These are phyloP conservation scores for Lumnitzera littorea DNA, from an alignment of 345 rosid genomes.

Conservation along the genomic window DNA sequence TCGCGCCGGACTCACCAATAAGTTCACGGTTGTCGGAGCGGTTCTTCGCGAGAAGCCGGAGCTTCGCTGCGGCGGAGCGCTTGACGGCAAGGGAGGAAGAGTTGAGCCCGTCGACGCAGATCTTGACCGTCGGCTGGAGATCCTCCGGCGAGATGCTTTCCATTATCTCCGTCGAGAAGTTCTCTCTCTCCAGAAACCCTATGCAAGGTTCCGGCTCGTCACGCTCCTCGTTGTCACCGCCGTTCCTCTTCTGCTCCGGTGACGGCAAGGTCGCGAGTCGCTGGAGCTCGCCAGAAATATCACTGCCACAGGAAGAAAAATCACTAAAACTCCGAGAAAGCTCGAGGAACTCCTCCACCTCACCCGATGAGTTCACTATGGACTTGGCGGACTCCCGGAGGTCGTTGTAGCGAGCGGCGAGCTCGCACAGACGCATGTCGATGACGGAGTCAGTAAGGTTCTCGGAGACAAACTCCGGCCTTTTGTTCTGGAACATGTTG, in stretches of 20 bases:
- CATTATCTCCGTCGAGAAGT: slow-evolving; percentile 82
- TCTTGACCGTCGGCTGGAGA: slow-evolving; percentile 90
- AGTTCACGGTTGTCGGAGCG: slow-evolving; percentile 71
- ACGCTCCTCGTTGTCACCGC: slow-evolving; percentile 16
- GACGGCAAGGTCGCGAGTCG: slow-evolving; percentile 76
- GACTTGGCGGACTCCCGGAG: slow-evolving; percentile 25
- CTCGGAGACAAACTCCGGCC: slow-evolving; percentile 52
- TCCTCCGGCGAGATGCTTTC: slow-evolving; percentile 96
- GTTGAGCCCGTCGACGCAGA: slow-evolving; percentile 72
- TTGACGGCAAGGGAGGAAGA: slow-evolving; percentile 67
- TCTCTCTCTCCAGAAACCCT: slow-evolving; percentile 76
- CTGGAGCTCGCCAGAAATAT: slow-evolving; percentile 89
- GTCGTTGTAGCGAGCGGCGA: slow-evolving; percentile 30
- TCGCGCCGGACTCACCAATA: slow-evolving; percentile 92
- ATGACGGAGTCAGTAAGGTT: slow-evolving; percentile 73
- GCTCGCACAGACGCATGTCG: slow-evolving; percentile 87
- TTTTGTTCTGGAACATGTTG: slow-evolving; percentile 33
- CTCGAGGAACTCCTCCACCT: slow-evolving; percentile 52
- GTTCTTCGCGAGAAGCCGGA: slow-evolving; percentile 82
- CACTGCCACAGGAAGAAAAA: slow-evolving; percentile 79
- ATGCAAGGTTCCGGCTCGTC: slow-evolving; percentile 64
- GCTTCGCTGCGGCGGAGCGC: slow-evolving; percentile 92
- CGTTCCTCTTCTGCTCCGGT: slow-evolving; percentile 17
- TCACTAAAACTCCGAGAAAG: slow-evolving; percentile 80
- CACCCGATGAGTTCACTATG: slow-evolving; percentile 30